Conservation (phyloP, 1,284 basidiomycete species). For the Ganoderma lucidum region DNA sequence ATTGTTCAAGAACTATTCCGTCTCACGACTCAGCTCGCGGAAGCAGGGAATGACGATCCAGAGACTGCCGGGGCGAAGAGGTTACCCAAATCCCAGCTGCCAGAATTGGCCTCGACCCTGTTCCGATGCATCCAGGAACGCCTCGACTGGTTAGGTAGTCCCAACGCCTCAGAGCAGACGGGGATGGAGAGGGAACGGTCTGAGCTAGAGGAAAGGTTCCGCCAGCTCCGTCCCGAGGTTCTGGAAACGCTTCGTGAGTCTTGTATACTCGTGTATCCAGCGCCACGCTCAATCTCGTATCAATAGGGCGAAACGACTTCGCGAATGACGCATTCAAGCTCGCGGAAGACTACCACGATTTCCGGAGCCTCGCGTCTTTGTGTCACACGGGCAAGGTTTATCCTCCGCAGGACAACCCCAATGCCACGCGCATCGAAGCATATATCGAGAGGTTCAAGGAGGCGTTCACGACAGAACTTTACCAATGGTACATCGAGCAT, state of each 20-base stretch:
- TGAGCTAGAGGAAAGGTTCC: conserved; percentile 71
- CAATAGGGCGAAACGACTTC: conserved; percentile 70
- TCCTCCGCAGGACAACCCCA: conserved; percentile 69
- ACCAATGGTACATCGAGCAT: conserved; percentile 86
- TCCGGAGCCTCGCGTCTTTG: conserved; percentile 81
- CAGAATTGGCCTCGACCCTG: conserved; percentile 73
- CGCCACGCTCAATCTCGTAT: background rate
- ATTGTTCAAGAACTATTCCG: conserved; percentile 79
- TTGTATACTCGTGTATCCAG: background rate
- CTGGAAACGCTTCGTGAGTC: conserved; percentile 79
- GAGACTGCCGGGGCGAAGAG: conserved; percentile 34
- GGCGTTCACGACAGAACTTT: conserved; percentile 89
- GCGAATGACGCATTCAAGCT: conserved; percentile 78
- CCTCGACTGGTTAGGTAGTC: conserved; percentile 69
- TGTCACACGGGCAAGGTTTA: conserved; percentile 76
- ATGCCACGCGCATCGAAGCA: conserved; percentile 63
- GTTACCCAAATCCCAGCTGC: conserved; percentile 68
- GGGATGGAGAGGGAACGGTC: conserved; percentile 60
- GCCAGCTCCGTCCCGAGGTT: conserved; percentile 73
- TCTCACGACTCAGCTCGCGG: conserved; percentile 62
- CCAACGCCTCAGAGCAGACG: conserved; percentile 52
- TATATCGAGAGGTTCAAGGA: conserved; percentile 88
- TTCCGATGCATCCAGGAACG: conserved; percentile 81
- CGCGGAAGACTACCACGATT: conserved; percentile 89
- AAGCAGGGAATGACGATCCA: conserved; percentile 44